A percentile compares a stretch with the other conserved stretches of the same genome.
Evolutionary conservation across 768 basidiomycete species (phyloP).

Genomic region (Daedaleopsis sinensis): DNA sequence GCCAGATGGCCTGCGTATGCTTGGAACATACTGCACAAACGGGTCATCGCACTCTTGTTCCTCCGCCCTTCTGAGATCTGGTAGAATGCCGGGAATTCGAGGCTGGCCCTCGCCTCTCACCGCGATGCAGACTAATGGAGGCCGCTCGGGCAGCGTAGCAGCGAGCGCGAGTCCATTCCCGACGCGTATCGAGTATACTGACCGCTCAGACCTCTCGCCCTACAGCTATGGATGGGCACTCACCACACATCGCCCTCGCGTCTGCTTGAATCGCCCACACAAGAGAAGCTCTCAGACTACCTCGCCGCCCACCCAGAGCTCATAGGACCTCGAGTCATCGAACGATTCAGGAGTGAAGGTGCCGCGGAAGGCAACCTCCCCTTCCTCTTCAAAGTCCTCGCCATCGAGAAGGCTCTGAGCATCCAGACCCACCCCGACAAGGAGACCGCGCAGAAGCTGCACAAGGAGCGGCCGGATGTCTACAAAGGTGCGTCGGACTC

Average conservation of each 20-base stretch:
- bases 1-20: not conserved
- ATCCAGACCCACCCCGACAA: constrained; percentile 67
- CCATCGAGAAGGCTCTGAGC: constrained; percentile 60
- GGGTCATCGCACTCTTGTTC: too few relatives aligned
- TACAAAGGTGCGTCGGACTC: constrained; percentile 78
- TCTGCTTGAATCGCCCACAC: constrained; percentile 44
- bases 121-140: too few relatives aligned
- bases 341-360: constrained; percentile 27
- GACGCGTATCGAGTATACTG: not conserved
- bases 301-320: constrained; percentile 69
- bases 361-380: constrained; percentile 38
- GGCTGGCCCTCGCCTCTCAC: too few relatives aligned
- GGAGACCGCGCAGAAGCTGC: constrained; percentile 50
- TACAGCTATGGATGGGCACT: constrained; percentile 98
- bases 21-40: too few relatives aligned
- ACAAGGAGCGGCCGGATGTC: constrained; percentile 63
- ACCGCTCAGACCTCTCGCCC: not conserved
- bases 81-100: too few relatives aligned
- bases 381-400: constrained; percentile 63
- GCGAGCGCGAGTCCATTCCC: too few relatives aligned
- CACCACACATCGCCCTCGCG: constrained; percentile 76
- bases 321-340: constrained; percentile 40
- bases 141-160: too few relatives aligned
- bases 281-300: constrained; percentile 54
- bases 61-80: too few relatives aligned